These are phyloP conservation scores for Agrostemma githago DNA, from an alignment of 148 eudicot genomes.

Conservation along the genomic window DNA sequence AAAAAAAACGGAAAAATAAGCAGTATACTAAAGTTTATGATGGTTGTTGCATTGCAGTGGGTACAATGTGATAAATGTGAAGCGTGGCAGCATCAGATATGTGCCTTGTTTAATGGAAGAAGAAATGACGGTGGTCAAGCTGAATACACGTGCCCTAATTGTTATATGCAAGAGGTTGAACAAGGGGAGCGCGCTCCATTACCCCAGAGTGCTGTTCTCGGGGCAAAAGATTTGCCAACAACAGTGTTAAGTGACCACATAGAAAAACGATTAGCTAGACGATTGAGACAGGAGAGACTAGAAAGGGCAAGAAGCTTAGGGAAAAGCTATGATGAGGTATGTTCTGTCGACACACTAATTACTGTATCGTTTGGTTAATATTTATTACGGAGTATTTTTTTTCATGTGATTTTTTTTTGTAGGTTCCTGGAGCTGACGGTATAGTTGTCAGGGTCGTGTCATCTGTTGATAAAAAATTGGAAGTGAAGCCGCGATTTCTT, in stretches of 20 bases:
- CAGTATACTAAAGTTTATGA: constrained; percentile 12
- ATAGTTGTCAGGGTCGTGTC: constrained; percentile 97
- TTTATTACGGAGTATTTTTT: not conserved
- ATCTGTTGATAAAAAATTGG: constrained; percentile 97
- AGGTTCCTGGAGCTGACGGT: constrained; percentile 97
- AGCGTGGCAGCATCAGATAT: constrained; percentile 99
- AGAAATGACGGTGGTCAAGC: constrained; percentile 98
- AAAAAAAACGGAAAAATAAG: not conserved
- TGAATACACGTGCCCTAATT: constrained; percentile 95
- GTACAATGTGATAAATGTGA: constrained; percentile 99
- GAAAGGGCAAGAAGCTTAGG: constrained; percentile 77
- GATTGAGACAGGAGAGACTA: constrained; percentile 65
- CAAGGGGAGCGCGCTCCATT: constrained; percentile 75
- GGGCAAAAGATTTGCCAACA: constrained; percentile 92
- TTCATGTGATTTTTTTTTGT: constrained; percentile 18
- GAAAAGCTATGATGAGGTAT: constrained; percentile 85
- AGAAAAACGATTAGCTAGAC: constrained; percentile 57
- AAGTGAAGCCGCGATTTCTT: constrained; percentile 84
- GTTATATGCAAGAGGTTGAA: constrained; percentile 83
- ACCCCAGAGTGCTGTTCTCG: constrained; percentile 98
- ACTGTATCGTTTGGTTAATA: not conserved
- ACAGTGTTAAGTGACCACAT: constrained; percentile 92
- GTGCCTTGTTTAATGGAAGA: constrained; percentile 93
- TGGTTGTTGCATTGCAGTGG: constrained; percentile 76
- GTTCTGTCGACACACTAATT: constrained; percentile 10